Percentiles rank a stretch among this genome's conserved stretches.
phyloP scores from a whole-genome alignment of 148 eudicot genomes.

The Spergularia bocconei region DNA sequence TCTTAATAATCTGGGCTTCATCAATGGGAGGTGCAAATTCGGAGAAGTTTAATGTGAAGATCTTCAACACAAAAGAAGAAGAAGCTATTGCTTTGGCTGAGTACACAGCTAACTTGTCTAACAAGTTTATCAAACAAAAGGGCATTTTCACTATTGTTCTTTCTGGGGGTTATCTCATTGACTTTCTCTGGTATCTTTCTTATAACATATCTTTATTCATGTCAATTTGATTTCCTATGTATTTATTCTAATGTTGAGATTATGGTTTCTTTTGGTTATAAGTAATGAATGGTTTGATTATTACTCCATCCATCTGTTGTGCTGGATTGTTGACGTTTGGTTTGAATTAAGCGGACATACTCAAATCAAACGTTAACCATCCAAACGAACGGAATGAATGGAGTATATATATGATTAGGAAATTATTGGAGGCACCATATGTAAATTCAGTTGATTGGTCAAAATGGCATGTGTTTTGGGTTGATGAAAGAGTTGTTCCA shows the following conservation, averaged over 20 bases:
- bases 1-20: background rate
- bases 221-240: background rate
- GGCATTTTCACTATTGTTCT: constrained; percentile 71
- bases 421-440: constrained; percentile 64
- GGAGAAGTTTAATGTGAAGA: constrained; percentile 16
- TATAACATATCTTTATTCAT: background rate
- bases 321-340: too few relatives aligned
- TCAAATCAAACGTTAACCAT: too few relatives aligned
- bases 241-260: background rate
- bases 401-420: constrained; percentile 33
- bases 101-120: constrained; percentile 54
- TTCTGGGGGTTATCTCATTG: constrained; percentile 74
- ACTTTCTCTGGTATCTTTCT: constrained; percentile 50
- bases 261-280: background rate
- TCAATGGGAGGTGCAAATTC: constrained; percentile 13
- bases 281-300: too few relatives aligned
- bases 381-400: too few relatives aligned
- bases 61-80: constrained; percentile 49
- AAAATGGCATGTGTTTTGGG: constrained; percentile 94
- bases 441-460: constrained; percentile 70
- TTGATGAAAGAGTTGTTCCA: constrained; percentile 91
- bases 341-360: too few relatives aligned
- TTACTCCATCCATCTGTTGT: too few relatives aligned
- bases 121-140: constrained; percentile 41
- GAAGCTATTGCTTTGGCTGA: constrained; percentile 50